These are phyloP conservation scores for Mycena metata DNA, from an alignment of 768 basidiomycete genomes.

Conservation along the genomic window DNA sequence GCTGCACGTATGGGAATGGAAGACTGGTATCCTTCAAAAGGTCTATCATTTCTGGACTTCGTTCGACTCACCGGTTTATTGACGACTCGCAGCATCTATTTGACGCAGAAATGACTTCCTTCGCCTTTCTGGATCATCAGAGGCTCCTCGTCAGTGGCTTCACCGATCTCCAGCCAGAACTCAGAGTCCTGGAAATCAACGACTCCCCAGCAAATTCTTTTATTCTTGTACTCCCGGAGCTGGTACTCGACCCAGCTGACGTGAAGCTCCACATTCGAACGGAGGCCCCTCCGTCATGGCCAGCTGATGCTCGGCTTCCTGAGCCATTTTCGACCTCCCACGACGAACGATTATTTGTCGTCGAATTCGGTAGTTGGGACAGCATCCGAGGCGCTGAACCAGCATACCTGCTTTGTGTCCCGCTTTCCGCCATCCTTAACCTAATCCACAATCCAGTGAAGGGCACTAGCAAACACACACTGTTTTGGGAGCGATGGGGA, in stretches of 20 bases:
- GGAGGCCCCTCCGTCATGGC: constrained; percentile 49
- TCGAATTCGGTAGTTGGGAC: constrained; percentile 36
- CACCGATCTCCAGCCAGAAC: constrained; percentile 4
- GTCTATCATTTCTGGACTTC: constrained; percentile 40
- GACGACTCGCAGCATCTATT: constrained; percentile 39
- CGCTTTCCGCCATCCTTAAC: constrained; percentile 46
- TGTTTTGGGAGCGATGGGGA: constrained; percentile 51
- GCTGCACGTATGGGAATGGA: constrained; percentile 54
- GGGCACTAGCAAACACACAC: constrained; percentile 7
- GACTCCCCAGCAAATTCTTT: constrained; percentile 37
- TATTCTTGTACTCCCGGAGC: constrained; percentile 43
- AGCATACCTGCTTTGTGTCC: constrained; percentile 47
- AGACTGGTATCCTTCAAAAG: constrained; percentile 44
- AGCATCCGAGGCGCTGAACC: constrained; percentile 21
- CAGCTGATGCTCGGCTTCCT: constrained; percentile 21
- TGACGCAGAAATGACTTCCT: constrained; percentile 44
- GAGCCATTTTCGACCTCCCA: constrained; percentile 36
- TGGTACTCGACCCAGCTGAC: constrained; percentile 13
- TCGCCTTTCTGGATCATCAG: constrained; percentile 46
- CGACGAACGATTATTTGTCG: constrained; percentile 49
- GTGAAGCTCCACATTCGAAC: constrained; percentile 47
- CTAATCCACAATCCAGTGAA: constrained; percentile 39
- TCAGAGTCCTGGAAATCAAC: constrained; percentile 27
- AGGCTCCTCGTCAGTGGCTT: constrained; percentile 21
- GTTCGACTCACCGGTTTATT: background rate